Conservation (phyloP, 169 alveolate species). For the Plasmodium gallinaceum region DNA sequence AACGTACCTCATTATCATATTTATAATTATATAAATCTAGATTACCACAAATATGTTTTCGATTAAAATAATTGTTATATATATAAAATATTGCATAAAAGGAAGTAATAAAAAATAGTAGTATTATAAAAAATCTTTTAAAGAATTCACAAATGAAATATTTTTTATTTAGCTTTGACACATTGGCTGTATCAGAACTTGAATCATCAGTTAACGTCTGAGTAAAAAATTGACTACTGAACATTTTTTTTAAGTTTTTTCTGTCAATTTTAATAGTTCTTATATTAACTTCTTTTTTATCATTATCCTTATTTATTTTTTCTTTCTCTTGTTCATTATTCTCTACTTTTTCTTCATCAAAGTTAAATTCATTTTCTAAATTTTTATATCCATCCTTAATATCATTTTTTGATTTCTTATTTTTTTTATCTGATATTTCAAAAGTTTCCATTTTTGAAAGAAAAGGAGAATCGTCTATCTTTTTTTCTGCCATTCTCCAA, state of each 20-base stretch:
- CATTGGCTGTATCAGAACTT: conserved; percentile 29
- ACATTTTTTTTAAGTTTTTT: conserved; percentile 49
- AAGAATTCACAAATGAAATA: conserved; percentile 42
- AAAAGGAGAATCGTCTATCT: conserved; percentile 67
- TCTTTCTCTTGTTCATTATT: not conserved
- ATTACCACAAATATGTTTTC: conserved; percentile 21
- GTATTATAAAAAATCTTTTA: conserved; percentile 19
- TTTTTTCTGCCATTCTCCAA: conserved; percentile 33
- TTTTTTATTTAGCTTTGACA: conserved; percentile 25
- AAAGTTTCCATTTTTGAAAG: conserved; percentile 62
- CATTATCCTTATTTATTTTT: not conserved
- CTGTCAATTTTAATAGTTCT: conserved; percentile 63
- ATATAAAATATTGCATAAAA: conserved; percentile 55
- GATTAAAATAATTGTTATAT: conserved; percentile 5
- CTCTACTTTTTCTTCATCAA: conserved; percentile 45
- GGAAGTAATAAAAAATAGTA: conserved; percentile 24
- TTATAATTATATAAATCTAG: conserved; percentile 60
- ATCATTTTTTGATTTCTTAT: conserved; percentile 30
- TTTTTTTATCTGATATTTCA: conserved; percentile 55
- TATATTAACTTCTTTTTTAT: conserved; percentile 16
- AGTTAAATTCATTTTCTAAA: conserved; percentile 64
- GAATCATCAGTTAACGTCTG: conserved; percentile 65
- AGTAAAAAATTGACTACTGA: conserved; percentile 71
- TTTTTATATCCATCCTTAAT: conserved; percentile 56
- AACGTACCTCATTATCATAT: conserved; percentile 29